Conservation (phyloP, 768 basidiomycete species). For the Gautieria morchelliformis region DNA sequence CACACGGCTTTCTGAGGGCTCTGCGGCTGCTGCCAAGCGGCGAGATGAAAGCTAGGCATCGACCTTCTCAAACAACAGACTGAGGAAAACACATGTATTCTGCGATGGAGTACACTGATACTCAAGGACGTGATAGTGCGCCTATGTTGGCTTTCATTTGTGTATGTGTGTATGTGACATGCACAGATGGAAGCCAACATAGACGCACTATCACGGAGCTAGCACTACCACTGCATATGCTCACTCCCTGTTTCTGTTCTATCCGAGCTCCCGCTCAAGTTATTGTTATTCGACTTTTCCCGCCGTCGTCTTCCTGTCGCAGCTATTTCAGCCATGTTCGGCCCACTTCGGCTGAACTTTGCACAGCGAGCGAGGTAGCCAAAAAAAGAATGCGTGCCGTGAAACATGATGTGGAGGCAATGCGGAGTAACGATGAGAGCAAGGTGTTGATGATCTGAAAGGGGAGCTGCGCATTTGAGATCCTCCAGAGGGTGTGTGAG, state of each 20-base stretch:
- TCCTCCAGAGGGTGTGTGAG: constrained; percentile 61
- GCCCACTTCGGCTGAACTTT: constrained; percentile 58
- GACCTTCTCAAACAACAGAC: too few relatives aligned
- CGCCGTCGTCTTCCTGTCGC: constrained; percentile 90
- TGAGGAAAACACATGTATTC: too few relatives aligned
- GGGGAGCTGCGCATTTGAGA: constrained; percentile 79
- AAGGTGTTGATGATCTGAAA: constrained; percentile 74
- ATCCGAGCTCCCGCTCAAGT: constrained; percentile 89
- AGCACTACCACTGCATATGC: constrained; percentile 88
- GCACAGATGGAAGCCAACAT: constrained; percentile 2
- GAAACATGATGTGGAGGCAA: constrained; percentile 74
- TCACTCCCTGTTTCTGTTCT: constrained; percentile 83
- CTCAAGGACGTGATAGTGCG: constrained; percentile 80
- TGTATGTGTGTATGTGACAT: too few relatives aligned
- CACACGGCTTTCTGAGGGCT: too few relatives aligned
- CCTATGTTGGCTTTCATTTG: constrained; percentile 35
- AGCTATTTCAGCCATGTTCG: constrained; percentile 67
- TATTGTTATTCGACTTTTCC: constrained; percentile 86
- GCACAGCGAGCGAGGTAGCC: constrained; percentile 39
- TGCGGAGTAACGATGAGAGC: constrained; percentile 75
- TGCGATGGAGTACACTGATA: too few relatives aligned
- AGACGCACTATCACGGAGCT: constrained; percentile 93
- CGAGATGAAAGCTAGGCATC: too few relatives aligned
- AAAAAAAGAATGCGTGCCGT: constrained; percentile 82
- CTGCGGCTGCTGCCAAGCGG: too few relatives aligned